Percentiles rank a stretch among this genome's conserved stretches.
phyloP scores from a whole-genome alignment of 1,284 basidiomycete genomes.

The Leccinum pachyderme region DNA sequence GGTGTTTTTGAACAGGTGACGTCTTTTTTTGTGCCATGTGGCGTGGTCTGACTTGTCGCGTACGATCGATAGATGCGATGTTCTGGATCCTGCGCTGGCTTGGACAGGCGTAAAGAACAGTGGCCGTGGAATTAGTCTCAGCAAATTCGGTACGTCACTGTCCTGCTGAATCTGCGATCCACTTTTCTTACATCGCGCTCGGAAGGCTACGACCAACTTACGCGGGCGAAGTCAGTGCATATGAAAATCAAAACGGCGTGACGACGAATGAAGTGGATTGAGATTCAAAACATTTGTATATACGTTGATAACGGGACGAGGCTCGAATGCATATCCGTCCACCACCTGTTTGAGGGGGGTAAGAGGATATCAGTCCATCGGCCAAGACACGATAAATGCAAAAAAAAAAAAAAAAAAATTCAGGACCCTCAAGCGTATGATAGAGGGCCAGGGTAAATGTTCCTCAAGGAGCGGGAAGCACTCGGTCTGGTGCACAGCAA shows the following conservation, averaged over 20 bases:
- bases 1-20: constrained; percentile 83
- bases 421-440: constrained; percentile 39
- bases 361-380: constrained; percentile 6
- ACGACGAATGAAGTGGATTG: background rate
- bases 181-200: background rate
- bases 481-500: constrained; percentile 37
- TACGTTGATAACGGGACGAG: background rate
- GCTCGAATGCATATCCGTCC: background rate
- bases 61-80: constrained; percentile 61
- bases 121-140: constrained; percentile 87
- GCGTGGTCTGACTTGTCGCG: background rate
- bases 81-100: constrained; percentile 85
- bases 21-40: background rate
- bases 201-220: constrained; percentile 76
- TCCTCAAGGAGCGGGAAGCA: constrained; percentile 30
- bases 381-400: background rate
- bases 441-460: constrained; percentile 30
- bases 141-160: constrained; percentile 73
- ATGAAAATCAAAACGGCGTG: constrained; percentile 63
- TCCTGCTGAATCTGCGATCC: background rate
- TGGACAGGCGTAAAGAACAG: constrained; percentile 96
- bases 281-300: background rate
- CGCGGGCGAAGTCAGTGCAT: constrained; percentile 71
- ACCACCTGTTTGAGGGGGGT: background rate
- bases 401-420: constrained; percentile 7